Conservation (phyloP, 768 basidiomycete species). For the Candolleomyces efflorescens region DNA sequence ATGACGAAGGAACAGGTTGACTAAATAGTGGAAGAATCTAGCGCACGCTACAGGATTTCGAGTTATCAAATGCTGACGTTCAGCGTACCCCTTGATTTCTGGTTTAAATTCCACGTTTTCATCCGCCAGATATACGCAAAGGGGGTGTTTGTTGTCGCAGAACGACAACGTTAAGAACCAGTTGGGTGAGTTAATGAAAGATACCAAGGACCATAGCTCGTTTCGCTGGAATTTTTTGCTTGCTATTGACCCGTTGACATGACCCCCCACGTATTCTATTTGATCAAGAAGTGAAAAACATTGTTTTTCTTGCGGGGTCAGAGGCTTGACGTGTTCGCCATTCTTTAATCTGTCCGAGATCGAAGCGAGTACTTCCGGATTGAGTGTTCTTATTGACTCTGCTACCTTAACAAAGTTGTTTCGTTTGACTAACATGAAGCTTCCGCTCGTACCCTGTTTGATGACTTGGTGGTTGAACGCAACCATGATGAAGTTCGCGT, state of each 20-base stretch:
- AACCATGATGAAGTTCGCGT: conserved; percentile 24
- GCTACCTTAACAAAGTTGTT: conserved; percentile 10
- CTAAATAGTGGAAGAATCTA: neutral
- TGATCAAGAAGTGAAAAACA: conserved; percentile 17
- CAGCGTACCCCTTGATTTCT: conserved; percentile 1
- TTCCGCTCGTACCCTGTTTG: conserved; percentile 13
- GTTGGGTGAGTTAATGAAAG: neutral
- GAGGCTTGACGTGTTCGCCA: conserved; percentile 13
- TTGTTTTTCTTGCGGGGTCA: conserved; percentile 13
- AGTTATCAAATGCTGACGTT: conserved; percentile 10
- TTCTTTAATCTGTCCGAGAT: conserved; percentile 4
- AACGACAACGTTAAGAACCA: conserved; percentile 13
- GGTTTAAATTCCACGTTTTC: conserved; percentile 12
- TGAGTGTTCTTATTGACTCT: conserved; percentile 3
- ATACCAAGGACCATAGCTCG: conserved; percentile 15
- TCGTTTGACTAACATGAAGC: conserved; percentile 14
- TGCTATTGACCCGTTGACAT: conserved; percentile 18
- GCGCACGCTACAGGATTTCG: conserved; percentile 19
- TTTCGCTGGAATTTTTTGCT: conserved; percentile 19
- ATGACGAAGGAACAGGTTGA: neutral
- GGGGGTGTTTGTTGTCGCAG: conserved; percentile 24
- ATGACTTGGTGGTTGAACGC: conserved; percentile 30
- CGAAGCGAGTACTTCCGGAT: conserved; percentile 1
- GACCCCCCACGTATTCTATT: conserved; percentile 16
- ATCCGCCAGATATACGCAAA: conserved; percentile 27